A percentile compares a stretch with the other conserved stretches of the same genome.
phyloP scores from a whole-genome alignment of 139 green algal species.

The Chlorella sp. region DNA sequence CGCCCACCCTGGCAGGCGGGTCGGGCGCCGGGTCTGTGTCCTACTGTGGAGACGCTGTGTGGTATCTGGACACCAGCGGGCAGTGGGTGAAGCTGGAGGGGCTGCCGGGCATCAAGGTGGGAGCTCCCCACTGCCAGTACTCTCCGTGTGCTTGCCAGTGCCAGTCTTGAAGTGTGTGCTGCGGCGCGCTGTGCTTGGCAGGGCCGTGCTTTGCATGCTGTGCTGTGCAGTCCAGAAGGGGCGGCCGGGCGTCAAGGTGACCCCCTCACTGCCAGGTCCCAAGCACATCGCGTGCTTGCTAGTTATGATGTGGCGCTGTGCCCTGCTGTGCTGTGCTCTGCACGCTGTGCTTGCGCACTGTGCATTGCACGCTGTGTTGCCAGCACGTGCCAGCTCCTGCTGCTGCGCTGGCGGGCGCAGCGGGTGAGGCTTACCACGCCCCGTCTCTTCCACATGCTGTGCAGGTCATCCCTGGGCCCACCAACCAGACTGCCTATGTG shows the following conservation, averaged over 20 bases:
- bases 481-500: constrained; percentile 1
- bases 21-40: not conserved
- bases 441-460: not conserved
- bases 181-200: not conserved
- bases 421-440: no score
- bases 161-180: not conserved
- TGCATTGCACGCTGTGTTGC: no score
- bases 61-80: not conserved
- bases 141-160: no score
- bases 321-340: no score
- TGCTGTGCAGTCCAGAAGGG: not conserved
- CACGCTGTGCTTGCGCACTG: no score
- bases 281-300: no score
- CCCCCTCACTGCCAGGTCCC: not conserved
- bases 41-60: constrained; percentile 9
- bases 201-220: no score
- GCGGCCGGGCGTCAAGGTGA: not conserved
- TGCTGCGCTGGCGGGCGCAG: not conserved
- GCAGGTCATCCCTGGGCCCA: constrained; percentile 7
- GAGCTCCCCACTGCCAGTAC: not conserved
- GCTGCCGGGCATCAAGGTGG: constrained; percentile 2
- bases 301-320: no score
- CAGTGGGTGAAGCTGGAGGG: not conserved
- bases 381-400: not conserved
- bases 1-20: not conserved